These are phyloP conservation scores for Aspergillus jensenii DNA, from an alignment of 2,329 filamentous ascomycete species.

Conservation along the genomic window DNA sequence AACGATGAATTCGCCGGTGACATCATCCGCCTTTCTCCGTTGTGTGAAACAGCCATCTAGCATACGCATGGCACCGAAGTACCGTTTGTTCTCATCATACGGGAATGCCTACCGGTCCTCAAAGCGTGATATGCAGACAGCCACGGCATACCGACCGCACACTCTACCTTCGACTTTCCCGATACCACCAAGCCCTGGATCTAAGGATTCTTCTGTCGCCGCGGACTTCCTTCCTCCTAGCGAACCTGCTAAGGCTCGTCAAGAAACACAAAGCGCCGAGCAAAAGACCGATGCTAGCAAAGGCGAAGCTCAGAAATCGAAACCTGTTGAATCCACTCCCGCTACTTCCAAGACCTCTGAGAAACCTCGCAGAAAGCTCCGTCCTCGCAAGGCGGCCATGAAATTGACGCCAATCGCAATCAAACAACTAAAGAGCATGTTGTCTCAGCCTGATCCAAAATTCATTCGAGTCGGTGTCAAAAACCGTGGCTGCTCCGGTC, in stretches of 20 bases:
- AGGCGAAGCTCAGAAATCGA: slow-evolving; percentile 66
- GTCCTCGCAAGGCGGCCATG: slow-evolving; percentile 87
- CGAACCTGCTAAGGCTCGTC: slow-evolving; percentile 46
- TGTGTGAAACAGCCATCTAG: slow-evolving; percentile 38
- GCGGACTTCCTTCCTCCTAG: slow-evolving; percentile 49
- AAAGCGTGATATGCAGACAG: slow-evolving; percentile 64
- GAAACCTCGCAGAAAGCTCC: slow-evolving; percentile 66
- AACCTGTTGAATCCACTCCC: slow-evolving; percentile 44
- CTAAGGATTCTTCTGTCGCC: slow-evolving; percentile 62
- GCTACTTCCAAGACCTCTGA: slow-evolving; percentile 41
- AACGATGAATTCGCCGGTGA: slow-evolving; percentile 40
- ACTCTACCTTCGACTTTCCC: slow-evolving; percentile 57
- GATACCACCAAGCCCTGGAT: slow-evolving; percentile 57
- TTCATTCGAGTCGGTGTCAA: slow-evolving; percentile 92
- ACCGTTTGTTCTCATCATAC: slow-evolving; percentile 51
- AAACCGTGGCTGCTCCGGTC: slow-evolving; percentile 88
- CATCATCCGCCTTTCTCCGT: slow-evolving; percentile 47
- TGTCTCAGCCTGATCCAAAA: slow-evolving; percentile 85
- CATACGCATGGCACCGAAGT: slow-evolving; percentile 39
- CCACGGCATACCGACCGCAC: slow-evolving; percentile 63
- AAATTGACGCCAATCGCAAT: slow-evolving; percentile 79
- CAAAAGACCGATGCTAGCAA: slow-evolving; percentile 56
- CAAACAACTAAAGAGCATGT: slow-evolving; percentile 70
- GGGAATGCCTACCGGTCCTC: slow-evolving; percentile 48
- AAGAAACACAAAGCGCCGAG: slow-evolving; percentile 29